These are phyloP conservation scores for Yarrowia osloensis DNA, from an alignment of 805 yeast genomes.

Conservation along the genomic window DNA sequence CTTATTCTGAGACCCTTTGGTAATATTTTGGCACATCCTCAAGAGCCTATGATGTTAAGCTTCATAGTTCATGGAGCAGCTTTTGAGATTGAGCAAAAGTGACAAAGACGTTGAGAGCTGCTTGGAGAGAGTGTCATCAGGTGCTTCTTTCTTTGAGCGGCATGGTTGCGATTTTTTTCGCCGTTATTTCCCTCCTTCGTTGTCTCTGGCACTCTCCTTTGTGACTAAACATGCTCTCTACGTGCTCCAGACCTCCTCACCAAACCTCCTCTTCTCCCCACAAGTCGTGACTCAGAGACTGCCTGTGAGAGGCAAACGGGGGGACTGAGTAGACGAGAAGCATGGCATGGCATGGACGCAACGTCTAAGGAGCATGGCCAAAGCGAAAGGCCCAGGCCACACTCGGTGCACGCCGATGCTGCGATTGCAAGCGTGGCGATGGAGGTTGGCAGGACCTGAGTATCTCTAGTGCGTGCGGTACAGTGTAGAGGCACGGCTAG, in stretches of 20 bases:
- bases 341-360: constrained; percentile 17
- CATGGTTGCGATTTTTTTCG: background rate
- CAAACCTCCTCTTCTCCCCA: background rate
- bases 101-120: constrained; percentile 17
- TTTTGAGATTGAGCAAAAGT: constrained; percentile 10
- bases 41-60: constrained; percentile 14
- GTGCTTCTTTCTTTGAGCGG: background rate
- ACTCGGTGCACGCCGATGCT: constrained; percentile 1
- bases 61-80: constrained; percentile 26
- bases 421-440: constrained; percentile 18
- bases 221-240: background rate
- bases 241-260: background rate
- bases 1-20: background rate
- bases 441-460: constrained; percentile 27
- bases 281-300: constrained; percentile 27
- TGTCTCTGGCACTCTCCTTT: background rate
- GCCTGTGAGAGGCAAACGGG: constrained; percentile 28
- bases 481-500: background rate
- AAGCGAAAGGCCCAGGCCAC: background rate
- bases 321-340: constrained; percentile 29
- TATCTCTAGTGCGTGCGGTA: background rate
- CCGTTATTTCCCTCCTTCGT: background rate
- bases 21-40: background rate
- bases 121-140: background rate
- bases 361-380: constrained; percentile 32